These are phyloP conservation scores for Ogataea angusta DNA, from an alignment of 805 yeast species.

Conservation along the genomic window DNA sequence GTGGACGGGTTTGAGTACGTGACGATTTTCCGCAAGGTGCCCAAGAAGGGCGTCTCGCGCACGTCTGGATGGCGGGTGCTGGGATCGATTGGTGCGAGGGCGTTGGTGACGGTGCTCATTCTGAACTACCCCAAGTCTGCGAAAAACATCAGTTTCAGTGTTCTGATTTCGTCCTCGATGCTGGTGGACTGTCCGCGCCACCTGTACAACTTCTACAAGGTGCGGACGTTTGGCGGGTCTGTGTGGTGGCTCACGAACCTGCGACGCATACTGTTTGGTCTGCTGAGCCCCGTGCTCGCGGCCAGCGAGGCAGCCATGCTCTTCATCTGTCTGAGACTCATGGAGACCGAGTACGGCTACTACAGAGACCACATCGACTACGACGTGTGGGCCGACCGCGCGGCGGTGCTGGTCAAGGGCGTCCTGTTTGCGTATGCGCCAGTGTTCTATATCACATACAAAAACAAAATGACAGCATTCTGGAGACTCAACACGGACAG, in stretches of 20 bases:
- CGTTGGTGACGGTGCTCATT: slow-evolving; percentile 16
- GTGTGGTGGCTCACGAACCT: slow-evolving; percentile 17
- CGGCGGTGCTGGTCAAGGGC: slow-evolving; percentile 9
- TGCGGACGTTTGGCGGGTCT: slow-evolving; percentile 23
- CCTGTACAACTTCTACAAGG: slow-evolving; percentile 27
- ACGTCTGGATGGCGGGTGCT: slow-evolving; percentile 12
- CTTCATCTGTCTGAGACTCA: slow-evolving; percentile 21
- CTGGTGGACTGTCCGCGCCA: slow-evolving; percentile 25
- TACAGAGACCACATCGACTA: slow-evolving; percentile 17
- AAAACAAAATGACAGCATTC: slow-evolving; percentile 14
- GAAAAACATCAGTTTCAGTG: slow-evolving; percentile 22
- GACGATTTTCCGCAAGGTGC: slow-evolving; percentile 18
- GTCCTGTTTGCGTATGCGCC: slow-evolving; percentile 22
- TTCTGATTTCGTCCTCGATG: slow-evolving; percentile 22
- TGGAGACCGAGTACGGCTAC: slow-evolving; percentile 18
- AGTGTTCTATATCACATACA: slow-evolving; percentile 23
- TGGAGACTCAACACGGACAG: slow-evolving; percentile 8
- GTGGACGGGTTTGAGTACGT: slow-evolving; percentile 23
- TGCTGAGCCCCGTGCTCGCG: slow-evolving; percentile 23
- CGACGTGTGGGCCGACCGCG: slow-evolving; percentile 13
- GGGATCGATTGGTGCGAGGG: slow-evolving; percentile 10
- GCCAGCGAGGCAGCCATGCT: slow-evolving; percentile 22
- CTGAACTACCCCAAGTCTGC: slow-evolving; percentile 29
- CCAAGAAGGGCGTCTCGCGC: slow-evolving; percentile 6
- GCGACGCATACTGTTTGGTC: slow-evolving; percentile 14